Evolutionary conservation across 257 asterid species (phyloP).

Genomic region (Coffea canephora): DNA sequence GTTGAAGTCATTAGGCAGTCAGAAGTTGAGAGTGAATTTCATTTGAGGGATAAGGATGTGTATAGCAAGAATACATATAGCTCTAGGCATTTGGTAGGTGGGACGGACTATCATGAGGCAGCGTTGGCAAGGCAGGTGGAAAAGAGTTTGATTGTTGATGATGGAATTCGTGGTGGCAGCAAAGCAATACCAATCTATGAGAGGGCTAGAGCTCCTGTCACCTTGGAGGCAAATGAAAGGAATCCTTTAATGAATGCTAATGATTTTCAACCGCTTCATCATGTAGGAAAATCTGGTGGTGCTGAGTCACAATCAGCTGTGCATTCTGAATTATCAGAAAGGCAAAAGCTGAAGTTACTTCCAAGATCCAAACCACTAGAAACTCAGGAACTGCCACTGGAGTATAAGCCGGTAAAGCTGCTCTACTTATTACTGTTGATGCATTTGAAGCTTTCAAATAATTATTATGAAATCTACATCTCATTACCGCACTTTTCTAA

Average conservation of each 20-base stretch:
- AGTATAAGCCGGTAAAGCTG: slow-evolving; percentile 51
- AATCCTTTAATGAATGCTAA: slow-evolving; percentile 24
- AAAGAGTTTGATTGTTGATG: slow-evolving; percentile 49
- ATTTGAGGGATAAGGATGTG: slow-evolving; percentile 25
- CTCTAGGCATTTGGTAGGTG: slow-evolving; percentile 34
- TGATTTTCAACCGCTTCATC: slow-evolving; percentile 33
- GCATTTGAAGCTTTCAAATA: neutral
- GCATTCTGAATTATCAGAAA: slow-evolving; percentile 57
- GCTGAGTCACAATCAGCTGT: slow-evolving; percentile 39
- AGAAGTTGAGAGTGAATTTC: slow-evolving; percentile 36
- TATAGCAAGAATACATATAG: slow-evolving; percentile 32
- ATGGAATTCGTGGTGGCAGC: slow-evolving; percentile 39
- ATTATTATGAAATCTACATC: neutral
- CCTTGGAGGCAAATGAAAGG: slow-evolving; percentile 47
- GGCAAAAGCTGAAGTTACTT: slow-evolving; percentile 81
- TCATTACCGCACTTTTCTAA: slow-evolving; percentile 15
- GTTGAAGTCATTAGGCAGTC: slow-evolving; percentile 38
- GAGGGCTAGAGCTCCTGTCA: slow-evolving; percentile 35
- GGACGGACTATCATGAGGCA: slow-evolving; percentile 33
- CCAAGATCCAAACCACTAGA: slow-evolving; percentile 93
- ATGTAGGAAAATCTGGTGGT: slow-evolving; percentile 34
- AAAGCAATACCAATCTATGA: slow-evolving; percentile 45
- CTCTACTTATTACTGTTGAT: neutral
- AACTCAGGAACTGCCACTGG: slow-evolving; percentile 37
- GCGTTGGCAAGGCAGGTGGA: slow-evolving; percentile 41